Evolutionary conservation across 2,329 filamentous ascomycete genomes (phyloP).

Genomic region (Colletotrichum godetiae): DNA sequence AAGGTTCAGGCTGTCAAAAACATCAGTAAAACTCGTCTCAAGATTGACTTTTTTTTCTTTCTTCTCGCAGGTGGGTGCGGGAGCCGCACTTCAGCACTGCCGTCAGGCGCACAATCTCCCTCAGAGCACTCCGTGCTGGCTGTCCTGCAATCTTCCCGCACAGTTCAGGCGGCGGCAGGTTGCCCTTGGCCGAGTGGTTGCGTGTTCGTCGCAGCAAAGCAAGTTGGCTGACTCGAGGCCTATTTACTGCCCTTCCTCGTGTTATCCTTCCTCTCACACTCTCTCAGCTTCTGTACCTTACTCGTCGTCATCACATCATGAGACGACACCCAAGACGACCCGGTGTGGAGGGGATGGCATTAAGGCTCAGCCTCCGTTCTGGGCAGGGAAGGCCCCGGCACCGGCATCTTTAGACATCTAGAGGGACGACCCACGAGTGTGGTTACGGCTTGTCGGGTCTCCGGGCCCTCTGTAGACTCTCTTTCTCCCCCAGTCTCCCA

Average conservation of each 20-base stretch:
- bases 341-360: neutral
- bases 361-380: conserved; percentile 11
- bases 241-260: neutral
- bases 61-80: neutral
- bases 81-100: no score
- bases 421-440: neutral
- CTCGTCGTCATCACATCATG: conserved; percentile 19
- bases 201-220: neutral
- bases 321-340: conserved; percentile 21
- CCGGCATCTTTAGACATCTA: neutral
- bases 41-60: neutral
- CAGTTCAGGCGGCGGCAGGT: neutral
- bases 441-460: neutral
- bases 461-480: neutral
- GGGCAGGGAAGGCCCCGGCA: conserved; percentile 3
- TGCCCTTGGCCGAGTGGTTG: neutral
- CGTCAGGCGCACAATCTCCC: neutral
- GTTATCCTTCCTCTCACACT: neutral
- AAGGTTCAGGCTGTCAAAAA: conserved; percentile 26
- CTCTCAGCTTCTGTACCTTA: neutral
- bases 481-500: neutral
- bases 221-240: conserved; percentile 9
- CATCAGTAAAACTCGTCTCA: conserved; percentile 31
- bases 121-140: neutral
- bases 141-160: neutral